Evolutionary conservation across 2,329 filamentous ascomycete genomes (phyloP).

Genomic region (Hypoxylon sp.): DNA sequence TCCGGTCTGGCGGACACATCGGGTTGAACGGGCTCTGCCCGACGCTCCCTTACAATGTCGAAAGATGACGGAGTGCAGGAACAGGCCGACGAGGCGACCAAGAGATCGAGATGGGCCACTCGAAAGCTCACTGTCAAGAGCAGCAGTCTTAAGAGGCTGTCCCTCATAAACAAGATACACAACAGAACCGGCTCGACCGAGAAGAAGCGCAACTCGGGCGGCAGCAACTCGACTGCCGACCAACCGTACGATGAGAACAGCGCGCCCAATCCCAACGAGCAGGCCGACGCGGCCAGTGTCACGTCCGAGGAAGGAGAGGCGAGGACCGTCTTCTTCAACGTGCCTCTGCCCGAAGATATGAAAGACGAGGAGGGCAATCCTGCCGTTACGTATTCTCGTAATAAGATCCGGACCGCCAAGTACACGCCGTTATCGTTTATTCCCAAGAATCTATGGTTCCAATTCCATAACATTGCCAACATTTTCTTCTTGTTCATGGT

Average conservation of each 20-base stretch:
- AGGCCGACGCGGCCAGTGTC: slow-evolving; percentile 48
- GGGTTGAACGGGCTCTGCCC: slow-evolving; percentile 55
- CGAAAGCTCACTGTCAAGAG: slow-evolving; percentile 80
- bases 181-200: slow-evolving; percentile 68
- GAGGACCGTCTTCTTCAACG: slow-evolving; percentile 83
- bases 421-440: slow-evolving; percentile 95
- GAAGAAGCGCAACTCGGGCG: slow-evolving; percentile 68
- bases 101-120: slow-evolving; percentile 95
- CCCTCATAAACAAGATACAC: slow-evolving; percentile 79
- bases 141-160: slow-evolving; percentile 80
- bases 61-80: slow-evolving; percentile 43
- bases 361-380: slow-evolving; percentile 84
- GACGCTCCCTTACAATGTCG: slow-evolving; percentile 49
- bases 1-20: slow-evolving; percentile 53
- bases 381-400: slow-evolving; percentile 74
- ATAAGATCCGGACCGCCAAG: slow-evolving; percentile 98
- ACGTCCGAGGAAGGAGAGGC: slow-evolving; percentile 52
- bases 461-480: slow-evolving; percentile 98
- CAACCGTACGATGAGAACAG: slow-evolving; percentile 40
- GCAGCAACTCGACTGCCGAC: slow-evolving; percentile 44
- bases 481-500: slow-evolving; percentile 98
- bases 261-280: slow-evolving; percentile 47
- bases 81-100: slow-evolving; percentile 62
- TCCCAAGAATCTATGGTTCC: slow-evolving; percentile 96
- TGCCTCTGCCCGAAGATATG: slow-evolving; percentile 76